Conservation (phyloP, 2,329 filamentous ascomycete genomes). For the Graphiopsis chlorocephala region DNA sequence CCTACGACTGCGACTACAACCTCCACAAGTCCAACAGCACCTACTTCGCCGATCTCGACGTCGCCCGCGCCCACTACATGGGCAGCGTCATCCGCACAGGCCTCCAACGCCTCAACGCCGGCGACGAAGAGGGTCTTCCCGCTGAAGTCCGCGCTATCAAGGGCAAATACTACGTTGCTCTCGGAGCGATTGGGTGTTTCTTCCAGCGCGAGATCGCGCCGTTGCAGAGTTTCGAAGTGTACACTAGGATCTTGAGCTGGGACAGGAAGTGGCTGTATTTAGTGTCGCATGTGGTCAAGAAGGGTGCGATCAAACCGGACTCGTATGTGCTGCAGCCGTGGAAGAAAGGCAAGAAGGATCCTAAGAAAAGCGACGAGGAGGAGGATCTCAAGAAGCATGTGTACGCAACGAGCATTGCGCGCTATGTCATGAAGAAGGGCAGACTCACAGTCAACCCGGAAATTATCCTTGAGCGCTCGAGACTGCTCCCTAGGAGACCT, state of each 20-base stretch:
- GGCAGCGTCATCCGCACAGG: constrained; percentile 51
- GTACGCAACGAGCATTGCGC: constrained; percentile 49
- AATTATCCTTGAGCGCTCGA: constrained; percentile 66
- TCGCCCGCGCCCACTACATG: constrained; percentile 77
- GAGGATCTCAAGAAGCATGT: constrained; percentile 42
- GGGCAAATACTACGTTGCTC: constrained; percentile 40
- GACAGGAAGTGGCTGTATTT: constrained; percentile 27
- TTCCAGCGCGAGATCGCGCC: constrained; percentile 37
- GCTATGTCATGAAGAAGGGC: constrained; percentile 52
- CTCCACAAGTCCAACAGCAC: constrained; percentile 80
- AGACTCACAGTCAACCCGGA: constrained; percentile 82
- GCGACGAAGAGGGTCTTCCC: constrained; percentile 35
- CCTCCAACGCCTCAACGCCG: constrained; percentile 37
- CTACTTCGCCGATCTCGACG: constrained; percentile 83
- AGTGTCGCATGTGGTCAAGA: constrained; percentile 24
- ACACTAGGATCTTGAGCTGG: constrained; percentile 12
- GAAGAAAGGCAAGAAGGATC: constrained; percentile 35
- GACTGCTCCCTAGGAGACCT: constrained; percentile 71
- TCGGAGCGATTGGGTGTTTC: constrained; percentile 48
- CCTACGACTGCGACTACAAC: constrained; percentile 84
- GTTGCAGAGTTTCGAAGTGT: constrained; percentile 6
- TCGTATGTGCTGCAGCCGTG: constrained; percentile 15
- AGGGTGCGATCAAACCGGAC: constrained; percentile 41
- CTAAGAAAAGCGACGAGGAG: constrained; percentile 28
- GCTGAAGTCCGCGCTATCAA: constrained; percentile 27